Conservation (phyloP, 1,284 basidiomycete genomes). For the Xerocomus amazonicus region DNA sequence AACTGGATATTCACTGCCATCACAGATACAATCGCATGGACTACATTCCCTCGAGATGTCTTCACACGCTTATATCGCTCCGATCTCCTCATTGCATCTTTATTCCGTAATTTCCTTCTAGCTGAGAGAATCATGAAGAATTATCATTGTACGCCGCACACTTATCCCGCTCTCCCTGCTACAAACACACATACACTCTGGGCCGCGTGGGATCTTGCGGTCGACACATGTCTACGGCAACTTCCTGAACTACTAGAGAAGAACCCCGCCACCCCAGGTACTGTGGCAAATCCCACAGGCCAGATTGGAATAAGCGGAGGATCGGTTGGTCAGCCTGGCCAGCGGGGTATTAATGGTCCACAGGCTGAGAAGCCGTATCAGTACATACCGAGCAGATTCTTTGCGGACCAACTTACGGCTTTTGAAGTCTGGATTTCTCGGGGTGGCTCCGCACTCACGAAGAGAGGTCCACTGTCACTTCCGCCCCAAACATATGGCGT, state of each 20-base stretch:
- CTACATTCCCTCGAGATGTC: constrained; percentile 88
- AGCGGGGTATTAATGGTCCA: constrained; percentile 28
- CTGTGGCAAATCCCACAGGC: constrained; percentile 22
- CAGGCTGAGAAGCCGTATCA: constrained; percentile 50
- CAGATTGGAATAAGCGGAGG: constrained; percentile 35
- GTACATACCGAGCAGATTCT: constrained; percentile 92
- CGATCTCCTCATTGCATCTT: constrained; percentile 91
- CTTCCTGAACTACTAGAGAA: constrained; percentile 83
- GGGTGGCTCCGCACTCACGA: constrained; percentile 78
- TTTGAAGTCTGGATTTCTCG: constrained; percentile 98
- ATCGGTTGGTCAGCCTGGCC: constrained; percentile 36
- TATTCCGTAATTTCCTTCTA: constrained; percentile 95
- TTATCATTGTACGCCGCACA: constrained; percentile 96
- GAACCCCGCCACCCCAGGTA: constrained; percentile 43
- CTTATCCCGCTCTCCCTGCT: constrained; percentile 85
- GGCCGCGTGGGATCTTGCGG: constrained; percentile 97
- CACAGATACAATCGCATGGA: constrained; percentile 99
- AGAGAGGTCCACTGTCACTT: constrained; percentile 68
- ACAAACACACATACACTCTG: constrained; percentile 96
- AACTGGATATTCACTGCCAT: constrained; percentile 99
- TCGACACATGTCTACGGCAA: constrained; percentile 93
- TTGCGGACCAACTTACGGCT: constrained; percentile 93
- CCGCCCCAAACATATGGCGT: constrained; percentile 44
- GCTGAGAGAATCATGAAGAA: constrained; percentile 99
- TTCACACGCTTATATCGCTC: constrained; percentile 95